Evolutionary conservation across 2,329 filamentous ascomycete genomes (phyloP), one percentile per base, ranked within the genome.

Genomic region (Endothia cerciana): DNA sequence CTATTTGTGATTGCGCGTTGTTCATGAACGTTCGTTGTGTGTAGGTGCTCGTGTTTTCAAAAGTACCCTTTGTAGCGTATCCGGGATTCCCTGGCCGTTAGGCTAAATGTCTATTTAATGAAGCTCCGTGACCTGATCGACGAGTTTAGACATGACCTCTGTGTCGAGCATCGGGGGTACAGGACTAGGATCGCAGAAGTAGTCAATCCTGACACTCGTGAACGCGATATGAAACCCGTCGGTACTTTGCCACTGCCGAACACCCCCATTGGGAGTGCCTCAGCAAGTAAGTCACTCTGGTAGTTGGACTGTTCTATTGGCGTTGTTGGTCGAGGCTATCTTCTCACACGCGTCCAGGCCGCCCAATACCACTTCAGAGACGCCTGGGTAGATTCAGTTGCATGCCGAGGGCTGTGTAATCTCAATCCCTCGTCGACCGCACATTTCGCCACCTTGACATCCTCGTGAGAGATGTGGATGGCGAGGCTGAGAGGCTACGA

Each of bases 401-500:
- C 15, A 45, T 45, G 7, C 7, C 8, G 2, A 22, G 8, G n/a
- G 4, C 1, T 45, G 17, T n/a, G n/a, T 45, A 2, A n/a, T 10
- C 17, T 7, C 41, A n/a, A 17, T n/a, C 17, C 33, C 33, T 5
- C 6, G 41, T 19, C 41, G n/a, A 8, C 41, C n/a, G 8, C 41
- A n/a, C 17, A 41, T 19, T 41, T 13, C 15, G 40, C 40, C 15
- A n/a, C 10, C 33, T 10, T 10, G 19, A 45, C 41, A 19, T n/a
- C n/a, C 17, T 22, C 6, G 19, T 19, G 41, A 45, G 41, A 45
- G 41, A n/a, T 8, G 6, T 47, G 49, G 30, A 33, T n/a, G 17
- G 25, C 15, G 30, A 55, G 51, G 51, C 51, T 55, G 17, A 13
- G 28, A 55, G 51, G 51, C 51, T 55, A 33, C 51, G 28, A 19